phyloP scores from a whole-genome alignment of 2,329 filamentous ascomycete genomes.

The Aureobasidium sp. region DNA sequence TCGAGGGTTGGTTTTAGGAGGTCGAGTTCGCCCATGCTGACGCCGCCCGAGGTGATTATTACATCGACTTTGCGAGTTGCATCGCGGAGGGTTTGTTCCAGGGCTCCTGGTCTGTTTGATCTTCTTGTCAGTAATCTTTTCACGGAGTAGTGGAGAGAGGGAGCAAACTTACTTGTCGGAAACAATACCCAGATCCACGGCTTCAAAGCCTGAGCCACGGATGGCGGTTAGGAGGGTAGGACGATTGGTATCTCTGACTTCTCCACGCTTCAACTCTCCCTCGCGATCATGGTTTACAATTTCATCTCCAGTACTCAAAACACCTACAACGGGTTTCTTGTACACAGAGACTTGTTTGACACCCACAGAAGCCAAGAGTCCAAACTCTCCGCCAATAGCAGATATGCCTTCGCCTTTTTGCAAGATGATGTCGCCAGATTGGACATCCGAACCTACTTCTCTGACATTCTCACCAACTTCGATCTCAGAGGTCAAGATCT shows the following conservation, averaged over 20 bases:
- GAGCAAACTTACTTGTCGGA: slow-evolving; percentile 48
- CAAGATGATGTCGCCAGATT: slow-evolving; percentile 60
- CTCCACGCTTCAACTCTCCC: slow-evolving; percentile 59
- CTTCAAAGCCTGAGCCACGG: slow-evolving; percentile 63
- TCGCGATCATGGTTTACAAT: slow-evolving; percentile 66
- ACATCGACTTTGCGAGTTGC: slow-evolving; percentile 69
- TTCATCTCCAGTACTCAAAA: slow-evolving; percentile 92
- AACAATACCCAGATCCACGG: slow-evolving; percentile 79
- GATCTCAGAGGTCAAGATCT: slow-evolving; percentile 72
- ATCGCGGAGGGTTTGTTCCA: slow-evolving; percentile 69
- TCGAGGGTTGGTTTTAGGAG: slow-evolving; percentile 95
- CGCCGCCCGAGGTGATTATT: slow-evolving; percentile 85
- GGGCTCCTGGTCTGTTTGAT: slow-evolving; percentile 47
- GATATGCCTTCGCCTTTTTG: slow-evolving; percentile 74
- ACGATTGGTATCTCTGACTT: slow-evolving; percentile 90
- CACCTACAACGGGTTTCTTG: slow-evolving; percentile 67
- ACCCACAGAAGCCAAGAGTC: slow-evolving; percentile 78
- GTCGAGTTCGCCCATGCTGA: slow-evolving; percentile 96
- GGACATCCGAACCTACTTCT: slow-evolving; percentile 82
- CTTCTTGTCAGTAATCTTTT: neutral
- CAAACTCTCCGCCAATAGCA: slow-evolving; percentile 81
- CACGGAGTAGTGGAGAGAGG: neutral
- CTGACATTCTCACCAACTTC: slow-evolving; percentile 78
- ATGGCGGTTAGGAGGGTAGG: slow-evolving; percentile 77
- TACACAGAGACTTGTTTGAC: slow-evolving; percentile 63